Evolutionary conservation across 805 yeast species (phyloP), one percentile per base, ranked within the genome.

Genomic region (Hanseniaspora meyeri): DNA sequence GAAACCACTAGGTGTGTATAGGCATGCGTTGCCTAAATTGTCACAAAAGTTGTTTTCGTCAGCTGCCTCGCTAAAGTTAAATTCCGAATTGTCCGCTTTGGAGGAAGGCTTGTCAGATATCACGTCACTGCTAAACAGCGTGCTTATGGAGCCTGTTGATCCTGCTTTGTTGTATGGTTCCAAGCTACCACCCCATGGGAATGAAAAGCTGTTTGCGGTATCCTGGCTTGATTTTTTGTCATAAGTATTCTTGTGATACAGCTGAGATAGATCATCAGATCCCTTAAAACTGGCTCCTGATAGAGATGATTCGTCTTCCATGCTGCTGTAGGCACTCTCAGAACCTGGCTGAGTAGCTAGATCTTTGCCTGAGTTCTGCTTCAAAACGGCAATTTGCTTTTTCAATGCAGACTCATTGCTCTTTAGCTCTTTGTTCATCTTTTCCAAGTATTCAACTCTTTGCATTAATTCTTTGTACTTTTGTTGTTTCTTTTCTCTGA

Each of bases 401-500:
- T 85, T 76, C 60, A 91, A 71, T 57, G 86, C 78, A 62, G 84
- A 85, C 43, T 83, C 76, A 66, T 90, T 95, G 31, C 85, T 77
- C 27, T 76, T 74, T 52, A 85, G 85, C 60, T 80, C 79, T 57
- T 80, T 71, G 58, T 83, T 83, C 61, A 83, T 85, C 60, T 77
- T 77, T 68, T 93, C 96, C 61, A 91, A 75, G 61, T 72, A 68
- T 51, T 75, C 70, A 14, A 91, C 95, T 62, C 86, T 82, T 49
- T 81, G 82, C 66, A 90, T 96, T 59, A 91, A 74, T 61, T 88
- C 95, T 65, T 81, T 79, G 82, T 93, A 78, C 65, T 86, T 87
- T 51, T 76, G 77, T 68, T 91, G 97, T 68, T 91, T 91, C 59
- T 97, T 79, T 70, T 93, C 97, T 57, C 97, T 76, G 70, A 88